These are phyloP conservation scores for Wickerhamomyces strasburgensis DNA, from an alignment of 805 yeast species.

Conservation along the genomic window DNA sequence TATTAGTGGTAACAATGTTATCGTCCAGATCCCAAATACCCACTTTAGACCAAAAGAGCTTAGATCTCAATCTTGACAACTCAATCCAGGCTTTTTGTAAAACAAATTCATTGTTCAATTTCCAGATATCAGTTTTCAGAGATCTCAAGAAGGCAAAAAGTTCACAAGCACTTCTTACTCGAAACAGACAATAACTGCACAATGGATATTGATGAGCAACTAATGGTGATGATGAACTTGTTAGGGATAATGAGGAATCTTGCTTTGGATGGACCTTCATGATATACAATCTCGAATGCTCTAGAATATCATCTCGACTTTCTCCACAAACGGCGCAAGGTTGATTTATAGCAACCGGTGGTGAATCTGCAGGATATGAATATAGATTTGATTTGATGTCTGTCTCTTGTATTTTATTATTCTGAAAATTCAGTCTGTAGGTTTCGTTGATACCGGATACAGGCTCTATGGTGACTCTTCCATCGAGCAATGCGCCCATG, in stretches of 20 bases:
- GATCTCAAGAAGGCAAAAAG: slow-evolving; percentile 71
- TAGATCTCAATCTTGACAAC: slow-evolving; percentile 56
- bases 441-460: slow-evolving; percentile 77
- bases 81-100: slow-evolving; percentile 59
- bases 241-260: slow-evolving; percentile 11
- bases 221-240: slow-evolving; percentile 17
- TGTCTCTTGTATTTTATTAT: slow-evolving; percentile 12
- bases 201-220: slow-evolving; percentile 53
- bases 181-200: slow-evolving; percentile 76
- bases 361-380: slow-evolving; percentile 41
- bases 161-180: slow-evolving; percentile 79
- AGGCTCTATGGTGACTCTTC: slow-evolving; percentile 80
- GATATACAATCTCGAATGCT: slow-evolving; percentile 73
- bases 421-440: slow-evolving; percentile 39
- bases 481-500: slow-evolving; percentile 67
- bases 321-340: slow-evolving; percentile 89
- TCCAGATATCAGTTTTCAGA: slow-evolving; percentile 53
- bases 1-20: slow-evolving; percentile 30
- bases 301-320: slow-evolving; percentile 58
- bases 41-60: slow-evolving; percentile 76
- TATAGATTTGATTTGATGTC: slow-evolving; percentile 33
- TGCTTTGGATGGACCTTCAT: slow-evolving; percentile 42
- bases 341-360: slow-evolving; percentile 69
- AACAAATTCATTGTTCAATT: slow-evolving; percentile 40
- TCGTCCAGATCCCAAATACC: slow-evolving; percentile 67